These are phyloP conservation scores for Cicer yamashitae DNA, from an alignment of 306 rosid species.

Conservation along the genomic window DNA sequence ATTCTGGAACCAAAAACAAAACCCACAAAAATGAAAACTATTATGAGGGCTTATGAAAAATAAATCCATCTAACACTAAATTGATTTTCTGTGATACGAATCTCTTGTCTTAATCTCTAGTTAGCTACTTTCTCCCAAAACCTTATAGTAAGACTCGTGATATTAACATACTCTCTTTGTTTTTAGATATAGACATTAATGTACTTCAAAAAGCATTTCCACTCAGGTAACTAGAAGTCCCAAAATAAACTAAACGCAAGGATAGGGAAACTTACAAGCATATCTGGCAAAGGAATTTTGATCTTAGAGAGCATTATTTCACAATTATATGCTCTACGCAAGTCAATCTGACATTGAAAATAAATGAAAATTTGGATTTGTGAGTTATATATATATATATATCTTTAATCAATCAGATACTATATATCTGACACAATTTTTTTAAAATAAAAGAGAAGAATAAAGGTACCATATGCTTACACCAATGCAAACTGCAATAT, in stretches of 20 bases:
- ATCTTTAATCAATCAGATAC: constrained; percentile 30
- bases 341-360: constrained; percentile 49
- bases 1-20: constrained; percentile 65
- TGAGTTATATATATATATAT: constrained; percentile 14
- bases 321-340: constrained; percentile 65
- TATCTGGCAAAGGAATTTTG: constrained; percentile 64
- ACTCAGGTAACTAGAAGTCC: background rate
- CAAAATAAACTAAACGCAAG: constrained; percentile 21
- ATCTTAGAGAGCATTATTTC: constrained; percentile 65
- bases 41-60: constrained; percentile 10
- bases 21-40: constrained; percentile 14
- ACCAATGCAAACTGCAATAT: constrained; percentile 34
- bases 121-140: background rate
- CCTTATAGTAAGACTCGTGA: background rate
- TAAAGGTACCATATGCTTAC: constrained; percentile 23
- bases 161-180: background rate
- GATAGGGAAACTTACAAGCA: constrained; percentile 57
- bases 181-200: background rate
- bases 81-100: background rate
- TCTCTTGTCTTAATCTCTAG: constrained; percentile 3
- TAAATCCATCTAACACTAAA: constrained; percentile 13
- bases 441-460: background rate
- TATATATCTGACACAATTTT: constrained; percentile 9
- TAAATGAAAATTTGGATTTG: background rate
- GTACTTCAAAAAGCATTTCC: too few species aligned